Evolutionary conservation across 345 rosid genomes (phyloP).

Genomic region (Zanthoxylum bungeanum): DNA sequence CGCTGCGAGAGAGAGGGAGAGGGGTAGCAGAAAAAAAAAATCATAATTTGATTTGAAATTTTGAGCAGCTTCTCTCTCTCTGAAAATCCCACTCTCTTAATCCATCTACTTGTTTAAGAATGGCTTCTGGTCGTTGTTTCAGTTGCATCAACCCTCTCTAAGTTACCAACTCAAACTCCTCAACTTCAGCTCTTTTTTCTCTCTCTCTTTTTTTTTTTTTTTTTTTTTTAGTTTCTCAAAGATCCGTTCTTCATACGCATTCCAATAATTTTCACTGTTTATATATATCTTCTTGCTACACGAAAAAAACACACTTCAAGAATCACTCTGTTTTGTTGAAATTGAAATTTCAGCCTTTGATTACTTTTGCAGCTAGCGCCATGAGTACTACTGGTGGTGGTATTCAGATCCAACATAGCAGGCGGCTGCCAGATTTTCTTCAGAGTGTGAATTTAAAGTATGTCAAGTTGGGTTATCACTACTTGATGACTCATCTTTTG

Average conservation of each 20-base stretch:
- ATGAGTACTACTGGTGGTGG: slow-evolving; percentile 50
- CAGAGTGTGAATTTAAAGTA: slow-evolving; percentile 86
- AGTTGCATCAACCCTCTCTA: slow-evolving; percentile 24
- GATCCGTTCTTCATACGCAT: slow-evolving; percentile 1
- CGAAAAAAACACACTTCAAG: slow-evolving; percentile 6
- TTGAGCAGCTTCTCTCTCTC: not conserved
- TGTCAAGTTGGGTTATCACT: slow-evolving; percentile 88
- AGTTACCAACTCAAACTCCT: slow-evolving; percentile 6
- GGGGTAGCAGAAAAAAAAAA: not conserved
- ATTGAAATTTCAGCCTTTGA: not conserved
- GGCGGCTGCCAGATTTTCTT: slow-evolving; percentile 76
- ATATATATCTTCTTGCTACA: not conserved
- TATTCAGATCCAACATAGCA: slow-evolving; percentile 58
- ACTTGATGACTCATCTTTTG: slow-evolving; percentile 58
- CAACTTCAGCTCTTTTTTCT: no score
- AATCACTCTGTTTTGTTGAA: slow-evolving; percentile 1
- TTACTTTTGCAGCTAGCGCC: slow-evolving; percentile 3
- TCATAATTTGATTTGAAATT: not conserved
- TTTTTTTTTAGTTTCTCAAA: not conserved
- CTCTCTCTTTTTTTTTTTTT: not conserved
- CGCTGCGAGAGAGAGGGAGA: not conserved
- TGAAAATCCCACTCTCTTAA: not conserved
- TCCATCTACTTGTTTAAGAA: slow-evolving; percentile 19
- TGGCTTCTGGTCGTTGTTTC: slow-evolving; percentile 22
- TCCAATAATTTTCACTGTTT: not conserved